Evolutionary conservation across 106 monocot genomes (phyloP).

Genomic region (Platanthera guangdongensis): DNA sequence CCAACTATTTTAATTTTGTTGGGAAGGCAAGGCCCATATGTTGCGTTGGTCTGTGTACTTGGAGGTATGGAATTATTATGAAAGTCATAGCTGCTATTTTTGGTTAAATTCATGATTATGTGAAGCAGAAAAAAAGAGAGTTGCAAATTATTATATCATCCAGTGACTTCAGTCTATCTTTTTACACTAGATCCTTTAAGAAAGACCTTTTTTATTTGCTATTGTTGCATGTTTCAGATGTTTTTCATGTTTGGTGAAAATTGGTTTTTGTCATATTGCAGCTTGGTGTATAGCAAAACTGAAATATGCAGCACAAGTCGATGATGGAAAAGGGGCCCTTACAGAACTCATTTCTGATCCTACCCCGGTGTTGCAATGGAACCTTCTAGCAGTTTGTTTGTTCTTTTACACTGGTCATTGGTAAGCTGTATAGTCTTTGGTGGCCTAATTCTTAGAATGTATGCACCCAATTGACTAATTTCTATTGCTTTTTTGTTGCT

Average conservation of each 20-base stretch:
- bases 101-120: constrained; percentile 3
- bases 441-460: too few relatives aligned
- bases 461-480: not conserved
- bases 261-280: constrained; percentile 22
- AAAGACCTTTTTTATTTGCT: not conserved
- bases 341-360: constrained; percentile 31
- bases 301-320: constrained; percentile 10
- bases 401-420: constrained; percentile 91
- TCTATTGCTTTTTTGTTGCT: not conserved
- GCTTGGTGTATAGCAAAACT: constrained; percentile 67
- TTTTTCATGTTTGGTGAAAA: constrained; percentile 1
- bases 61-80: constrained; percentile 52
- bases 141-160: not conserved
- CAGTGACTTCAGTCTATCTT: not conserved
- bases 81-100: not conserved
- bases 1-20: constrained; percentile 74
- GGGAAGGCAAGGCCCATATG: constrained; percentile 80
- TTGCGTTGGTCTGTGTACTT: constrained; percentile 39
- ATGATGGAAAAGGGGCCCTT: constrained; percentile 9
- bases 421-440: constrained; percentile 26
- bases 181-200: not conserved
- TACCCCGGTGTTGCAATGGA: constrained; percentile 67
- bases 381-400: constrained; percentile 66
- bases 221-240: not conserved
- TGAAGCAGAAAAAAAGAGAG: not conserved